Evolutionary conservation across 495 filamentous ascomycete species (phyloP).

Genomic region (Hyaloscypha hepaticicola): DNA sequence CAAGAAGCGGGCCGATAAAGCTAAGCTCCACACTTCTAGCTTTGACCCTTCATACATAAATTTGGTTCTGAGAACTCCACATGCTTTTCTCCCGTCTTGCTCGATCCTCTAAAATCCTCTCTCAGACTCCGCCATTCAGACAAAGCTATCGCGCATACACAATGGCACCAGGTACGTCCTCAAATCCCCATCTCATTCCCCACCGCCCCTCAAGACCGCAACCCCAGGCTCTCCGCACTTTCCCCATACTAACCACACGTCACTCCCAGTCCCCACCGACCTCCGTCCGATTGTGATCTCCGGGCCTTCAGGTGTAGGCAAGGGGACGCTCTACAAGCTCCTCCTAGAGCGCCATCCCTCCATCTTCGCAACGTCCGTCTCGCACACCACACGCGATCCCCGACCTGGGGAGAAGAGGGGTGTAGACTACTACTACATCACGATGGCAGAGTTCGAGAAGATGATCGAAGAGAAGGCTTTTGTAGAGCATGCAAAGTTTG

Average conservation of each 20-base stretch:
- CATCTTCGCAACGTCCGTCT: constrained; percentile 79
- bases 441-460: constrained; percentile 64
- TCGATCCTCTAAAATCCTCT: constrained; percentile 11
- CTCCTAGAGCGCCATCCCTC: constrained; percentile 66
- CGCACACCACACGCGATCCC: constrained; percentile 81
- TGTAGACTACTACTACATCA: constrained; percentile 78
- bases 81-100: constrained; percentile 23
- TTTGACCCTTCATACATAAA: background rate
- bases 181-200: constrained; percentile 7
- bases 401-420: constrained; percentile 74
- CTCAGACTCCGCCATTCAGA: constrained; percentile 3
- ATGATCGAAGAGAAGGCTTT: constrained; percentile 71
- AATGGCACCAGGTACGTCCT: constrained; percentile 47
- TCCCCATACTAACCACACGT: constrained; percentile 24
- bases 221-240: background rate
- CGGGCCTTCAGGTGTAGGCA: constrained; percentile 83
- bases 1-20: constrained; percentile 14
- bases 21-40: background rate
- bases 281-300: constrained; percentile 77
- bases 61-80: background rate
- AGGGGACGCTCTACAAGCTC: constrained; percentile 78
- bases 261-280: constrained; percentile 33
- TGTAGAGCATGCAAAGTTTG: constrained; percentile 86
- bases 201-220: constrained; percentile 3
- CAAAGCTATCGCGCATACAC: constrained; percentile 26